Percentiles rank a stretch among this genome's conserved stretches.
Conservation (phyloP, 2,329 filamentous ascomycete species). For the Penicillium polonicum region DNA sequence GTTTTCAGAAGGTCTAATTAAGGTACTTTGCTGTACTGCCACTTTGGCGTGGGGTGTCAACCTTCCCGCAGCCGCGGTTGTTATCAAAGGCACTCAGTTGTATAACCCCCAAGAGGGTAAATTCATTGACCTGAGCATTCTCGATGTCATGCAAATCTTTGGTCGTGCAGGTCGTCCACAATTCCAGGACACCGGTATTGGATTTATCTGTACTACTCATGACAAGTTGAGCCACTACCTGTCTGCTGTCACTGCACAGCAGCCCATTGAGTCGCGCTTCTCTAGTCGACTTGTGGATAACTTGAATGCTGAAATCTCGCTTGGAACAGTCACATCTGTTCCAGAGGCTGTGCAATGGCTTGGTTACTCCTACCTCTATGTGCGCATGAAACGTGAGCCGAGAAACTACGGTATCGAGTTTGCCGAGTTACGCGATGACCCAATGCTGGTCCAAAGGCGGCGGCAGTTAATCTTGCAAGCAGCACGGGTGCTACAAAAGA, state of each 20-base stretch:
- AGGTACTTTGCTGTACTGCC: conserved; percentile 96
- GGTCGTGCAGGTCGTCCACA: conserved; percentile 96
- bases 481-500: conserved; percentile 80
- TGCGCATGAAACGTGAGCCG: conserved; percentile 91
- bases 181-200: conserved; percentile 95
- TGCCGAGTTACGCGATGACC: conserved; percentile 85
- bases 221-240: conserved; percentile 91
- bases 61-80: conserved; percentile 88
- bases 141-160: conserved; percentile 97
- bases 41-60: conserved; percentile 99
- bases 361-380: conserved; percentile 95
- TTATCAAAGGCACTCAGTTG: conserved; percentile 97
- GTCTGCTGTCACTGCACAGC: conserved; percentile 88
- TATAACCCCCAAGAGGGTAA: conserved; percentile 97
- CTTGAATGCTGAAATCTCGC: conserved; percentile 86
- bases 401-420: conserved; percentile 94
- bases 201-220: conserved; percentile 96
- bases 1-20: conserved; percentile 88
- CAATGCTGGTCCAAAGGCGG: conserved; percentile 78
- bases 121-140: conserved; percentile 91
- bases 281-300: conserved; percentile 94
- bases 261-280: conserved; percentile 96
- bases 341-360: conserved; percentile 95
- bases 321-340: conserved; percentile 94
- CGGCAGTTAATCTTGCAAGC: conserved; percentile 85